Percentiles rank a stretch among this genome's conserved stretches.
Conservation (phyloP, 208 protist genomes). For the Leishmania tarentolae region DNA sequence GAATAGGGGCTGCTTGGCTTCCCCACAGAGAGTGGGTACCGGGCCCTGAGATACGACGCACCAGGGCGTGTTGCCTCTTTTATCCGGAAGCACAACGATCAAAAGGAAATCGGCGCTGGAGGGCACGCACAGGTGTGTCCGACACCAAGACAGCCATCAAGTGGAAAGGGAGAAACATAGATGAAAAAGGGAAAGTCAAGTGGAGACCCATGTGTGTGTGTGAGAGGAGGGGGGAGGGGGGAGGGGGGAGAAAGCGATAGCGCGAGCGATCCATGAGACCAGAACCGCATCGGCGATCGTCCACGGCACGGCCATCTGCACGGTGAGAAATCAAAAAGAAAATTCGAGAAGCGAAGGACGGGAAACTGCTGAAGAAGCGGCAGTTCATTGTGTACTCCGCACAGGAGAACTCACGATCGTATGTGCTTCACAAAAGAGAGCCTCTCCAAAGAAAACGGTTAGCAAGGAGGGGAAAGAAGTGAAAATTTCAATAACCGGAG, state of each 20-base stretch:
- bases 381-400: background rate
- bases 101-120: background rate
- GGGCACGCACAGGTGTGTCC: background rate
- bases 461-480: background rate
- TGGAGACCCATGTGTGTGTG: background rate
- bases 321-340: slow-evolving; percentile 9
- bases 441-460: background rate
- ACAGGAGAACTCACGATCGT: background rate
- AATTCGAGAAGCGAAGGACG: background rate
- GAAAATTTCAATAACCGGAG: background rate
- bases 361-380: background rate
- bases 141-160: background rate
- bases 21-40: background rate
- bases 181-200: slow-evolving; percentile 3
- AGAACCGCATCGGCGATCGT: background rate
- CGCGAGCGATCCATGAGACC: too few relatives aligned
- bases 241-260: too few relatives aligned
- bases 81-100: background rate
- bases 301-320: background rate
- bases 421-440: background rate
- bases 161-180: background rate
- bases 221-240: too few relatives aligned
- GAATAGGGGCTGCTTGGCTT: background rate
- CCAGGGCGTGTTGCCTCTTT: background rate
- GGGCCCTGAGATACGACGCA: background rate